Percentiles rank a stretch among this genome's conserved stretches.
Evolutionary conservation across 495 filamentous ascomycete genomes (phyloP).

Genomic region (Podospora anserina): DNA sequence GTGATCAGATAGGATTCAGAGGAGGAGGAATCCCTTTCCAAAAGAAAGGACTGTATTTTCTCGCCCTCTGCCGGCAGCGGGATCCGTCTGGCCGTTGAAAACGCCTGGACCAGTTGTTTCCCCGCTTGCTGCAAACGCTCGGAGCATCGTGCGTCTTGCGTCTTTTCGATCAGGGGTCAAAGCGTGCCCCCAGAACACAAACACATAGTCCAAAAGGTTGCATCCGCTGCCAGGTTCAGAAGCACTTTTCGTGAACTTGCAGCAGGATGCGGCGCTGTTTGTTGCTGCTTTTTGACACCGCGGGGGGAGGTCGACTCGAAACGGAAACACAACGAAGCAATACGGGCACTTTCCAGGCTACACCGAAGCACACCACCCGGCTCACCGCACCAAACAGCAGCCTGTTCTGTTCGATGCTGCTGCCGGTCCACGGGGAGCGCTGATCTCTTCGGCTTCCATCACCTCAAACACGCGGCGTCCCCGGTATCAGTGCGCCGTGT

Average conservation of each 20-base stretch:
- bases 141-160: slow-evolving; percentile 3
- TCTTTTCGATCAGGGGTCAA: slow-evolving; percentile 12
- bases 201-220: background rate
- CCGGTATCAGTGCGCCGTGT: slow-evolving; percentile 6
- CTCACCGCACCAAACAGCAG: background rate
- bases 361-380: background rate
- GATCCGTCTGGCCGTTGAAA: slow-evolving; percentile 12
- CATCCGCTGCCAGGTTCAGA: slow-evolving; percentile 2
- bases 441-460: background rate
- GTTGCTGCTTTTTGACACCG: background rate
- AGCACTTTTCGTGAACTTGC: background rate
- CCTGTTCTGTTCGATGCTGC: background rate
- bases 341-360: background rate
- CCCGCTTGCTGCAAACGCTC: slow-evolving; percentile 1
- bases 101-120: slow-evolving; percentile 6
- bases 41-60: background rate
- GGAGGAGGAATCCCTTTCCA: background rate
- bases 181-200: slow-evolving; percentile 10
- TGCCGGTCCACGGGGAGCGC: background rate
- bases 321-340: background rate
- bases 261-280: slow-evolving; percentile 5
- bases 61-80: background rate
- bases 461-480: slow-evolving; percentile 5
- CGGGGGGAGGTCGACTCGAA: background rate
- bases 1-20: background rate